Conservation (phyloP, 2,329 filamentous ascomycete species). For the Clarireedia monteithiana region DNA sequence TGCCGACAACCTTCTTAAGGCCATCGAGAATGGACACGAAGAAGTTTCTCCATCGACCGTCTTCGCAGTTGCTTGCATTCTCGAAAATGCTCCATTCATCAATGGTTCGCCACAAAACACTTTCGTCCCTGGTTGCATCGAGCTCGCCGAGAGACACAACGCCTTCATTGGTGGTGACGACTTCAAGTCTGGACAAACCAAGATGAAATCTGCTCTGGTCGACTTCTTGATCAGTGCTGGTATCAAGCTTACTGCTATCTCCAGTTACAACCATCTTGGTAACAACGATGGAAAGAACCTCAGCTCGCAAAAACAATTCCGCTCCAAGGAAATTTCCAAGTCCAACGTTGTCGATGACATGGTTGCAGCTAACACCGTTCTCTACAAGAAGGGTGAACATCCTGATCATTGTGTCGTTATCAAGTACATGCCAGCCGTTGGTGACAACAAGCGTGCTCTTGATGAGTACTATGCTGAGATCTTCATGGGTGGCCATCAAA, state of each 20-base stretch:
- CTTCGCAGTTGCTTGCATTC: constrained; percentile 89
- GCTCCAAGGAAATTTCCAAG: constrained; percentile 99
- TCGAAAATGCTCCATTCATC: constrained; percentile 90
- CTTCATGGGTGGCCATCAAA: constrained; percentile 97
- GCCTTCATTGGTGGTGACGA: constrained; percentile 96
- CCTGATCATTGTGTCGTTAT: constrained; percentile 98
- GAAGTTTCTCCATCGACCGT: constrained; percentile 94
- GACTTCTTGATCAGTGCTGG: constrained; percentile 98
- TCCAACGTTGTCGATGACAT: constrained; percentile 99
- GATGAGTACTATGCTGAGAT: constrained; percentile 99
- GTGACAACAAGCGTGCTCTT: constrained; percentile 96
- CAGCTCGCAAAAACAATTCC: constrained; percentile 96
- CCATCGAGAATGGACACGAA: constrained; percentile 78
- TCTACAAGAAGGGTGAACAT: constrained; percentile 89
- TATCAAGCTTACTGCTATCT: constrained; percentile 97
- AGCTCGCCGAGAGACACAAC: constrained; percentile 77
- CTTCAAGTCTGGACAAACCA: constrained; percentile 99
- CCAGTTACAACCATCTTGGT: constrained; percentile 97
- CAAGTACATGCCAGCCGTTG: constrained; percentile 99
- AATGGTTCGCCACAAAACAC: constrained; percentile 99
- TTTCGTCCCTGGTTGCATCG: constrained; percentile 86
- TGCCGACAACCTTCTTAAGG: constrained; percentile 81
- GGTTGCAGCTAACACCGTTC: constrained; percentile 87
- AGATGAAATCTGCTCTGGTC: constrained; percentile 99
- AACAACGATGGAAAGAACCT: constrained; percentile 99